Base-by-base conservation (phyloP, 108 stramenopile species). In the Nitzschia sp. region DNA sequence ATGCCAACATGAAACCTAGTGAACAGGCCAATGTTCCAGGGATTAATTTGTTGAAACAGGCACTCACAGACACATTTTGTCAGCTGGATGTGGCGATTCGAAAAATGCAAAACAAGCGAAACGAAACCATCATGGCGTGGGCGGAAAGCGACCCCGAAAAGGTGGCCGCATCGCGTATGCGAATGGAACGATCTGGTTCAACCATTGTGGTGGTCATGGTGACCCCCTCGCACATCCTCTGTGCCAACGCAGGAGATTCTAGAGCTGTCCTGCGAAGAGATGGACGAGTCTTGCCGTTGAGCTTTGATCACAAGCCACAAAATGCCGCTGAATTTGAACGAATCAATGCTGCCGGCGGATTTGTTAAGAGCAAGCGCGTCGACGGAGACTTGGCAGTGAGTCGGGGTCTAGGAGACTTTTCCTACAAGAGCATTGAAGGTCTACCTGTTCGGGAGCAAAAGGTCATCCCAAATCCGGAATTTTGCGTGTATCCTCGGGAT, bases 161-260 rank as follows among this genome's bases (percentile, higher is more conserved):
- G 16, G 2, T 76, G 9, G 9, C 9, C 13, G 50, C 53, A 19
- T 9, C n/a, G 25, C 45, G 66, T 36, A 33, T 68, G 27, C 45
- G 32, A 29, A 63, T 82, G 23, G 92, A 91, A 77, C 71, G 85
- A 48, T 80, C 79, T 15, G 98, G 98, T 0, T 89, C 94, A 16
- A 97, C 98, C 0, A 94, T 88, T 19, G 87, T 96, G 29, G 79
- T 85, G 25, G 95, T 89, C 1, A 58, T 98, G 36, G 48, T 98
- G 3, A 96, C 97, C 19, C 97, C 97, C 0, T 72, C 80, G 19
- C 92, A 95, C 36, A 81, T 97, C 33, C 64, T 99, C 30, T 95
- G 94, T 68, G 96, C 95, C 62, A 99, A 99, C 78, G 93, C 96
- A 13, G 98, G 98, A 25, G 98, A 99, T 70, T 96, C 96, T 33